Conservation (phyloP, 352 stramenopile species). For the Globisporangium nunn region DNA sequence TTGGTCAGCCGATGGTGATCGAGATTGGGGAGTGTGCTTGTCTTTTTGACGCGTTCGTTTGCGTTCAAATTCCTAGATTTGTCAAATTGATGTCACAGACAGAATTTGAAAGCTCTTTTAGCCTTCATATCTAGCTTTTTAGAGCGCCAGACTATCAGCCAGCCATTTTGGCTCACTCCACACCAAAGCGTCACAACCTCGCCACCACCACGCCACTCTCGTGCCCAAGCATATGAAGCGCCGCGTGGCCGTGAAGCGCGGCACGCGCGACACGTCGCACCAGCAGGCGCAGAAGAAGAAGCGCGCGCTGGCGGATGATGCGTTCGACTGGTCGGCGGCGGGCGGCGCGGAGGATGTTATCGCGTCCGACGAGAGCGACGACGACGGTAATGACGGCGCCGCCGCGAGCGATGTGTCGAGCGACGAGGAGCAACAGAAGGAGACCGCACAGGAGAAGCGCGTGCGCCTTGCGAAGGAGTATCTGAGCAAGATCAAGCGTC, state of each 20-base stretch:
- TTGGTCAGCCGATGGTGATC: no score
- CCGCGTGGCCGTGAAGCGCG: constrained; percentile 41
- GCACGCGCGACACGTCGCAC: constrained; percentile 22
- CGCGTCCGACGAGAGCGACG: constrained; percentile 66
- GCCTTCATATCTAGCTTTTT: no score
- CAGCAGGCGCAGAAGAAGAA: constrained; percentile 55
- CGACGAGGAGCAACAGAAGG: constrained; percentile 54
- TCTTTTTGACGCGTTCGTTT: no score
- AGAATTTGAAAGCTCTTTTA: no score
- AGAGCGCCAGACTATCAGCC: no score
- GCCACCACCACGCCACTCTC: neutral
- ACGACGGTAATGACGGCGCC: constrained; percentile 18
- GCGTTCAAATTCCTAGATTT: no score
- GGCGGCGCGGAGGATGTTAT: constrained; percentile 46
- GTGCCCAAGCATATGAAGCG: constrained; percentile 14
- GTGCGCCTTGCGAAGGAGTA: constrained; percentile 87
- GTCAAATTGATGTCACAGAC: no score
- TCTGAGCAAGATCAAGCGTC: constrained; percentile 71
- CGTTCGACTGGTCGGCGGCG: constrained; percentile 73
- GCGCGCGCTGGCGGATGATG: constrained; percentile 49
- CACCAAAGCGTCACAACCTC: neutral
- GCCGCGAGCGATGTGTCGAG: constrained; percentile 38
- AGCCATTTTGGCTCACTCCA: no score
- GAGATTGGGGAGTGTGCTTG: no score
- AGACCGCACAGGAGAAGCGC: constrained; percentile 86